phyloP scores from a whole-genome alignment of 192 early-diverging fungal species.

The Pecoramyces ruminantium region DNA sequence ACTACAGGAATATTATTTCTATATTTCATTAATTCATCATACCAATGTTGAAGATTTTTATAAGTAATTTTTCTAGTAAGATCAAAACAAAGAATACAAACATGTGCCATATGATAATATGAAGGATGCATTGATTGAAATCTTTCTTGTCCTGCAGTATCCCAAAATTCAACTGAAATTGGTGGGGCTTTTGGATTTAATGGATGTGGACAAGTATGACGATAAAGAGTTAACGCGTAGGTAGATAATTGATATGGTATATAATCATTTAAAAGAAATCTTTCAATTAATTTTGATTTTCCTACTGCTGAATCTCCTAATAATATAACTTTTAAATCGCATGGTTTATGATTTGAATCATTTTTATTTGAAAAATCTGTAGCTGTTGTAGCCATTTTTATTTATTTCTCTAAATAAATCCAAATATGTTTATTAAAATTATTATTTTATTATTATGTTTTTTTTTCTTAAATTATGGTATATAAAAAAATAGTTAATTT shows the following conservation, averaged over 20 bases:
- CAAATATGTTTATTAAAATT: background rate
- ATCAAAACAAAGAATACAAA: conserved; percentile 17
- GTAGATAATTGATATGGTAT: conserved; percentile 32
- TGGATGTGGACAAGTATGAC: conserved; percentile 17
- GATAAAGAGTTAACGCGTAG: conserved; percentile 34
- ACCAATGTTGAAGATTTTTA: conserved; percentile 42
- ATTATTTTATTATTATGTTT: background rate
- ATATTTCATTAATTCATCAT: conserved; percentile 18
- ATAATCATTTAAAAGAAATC: conserved; percentile 34
- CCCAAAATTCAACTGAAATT: conserved; percentile 5
- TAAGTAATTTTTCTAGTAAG: conserved; percentile 39
- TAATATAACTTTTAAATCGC: conserved; percentile 24
- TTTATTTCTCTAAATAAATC: too few species aligned
- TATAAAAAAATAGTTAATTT: too few species aligned
- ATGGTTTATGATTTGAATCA: background rate
- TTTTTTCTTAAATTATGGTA: background rate
- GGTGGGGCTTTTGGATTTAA: background rate
- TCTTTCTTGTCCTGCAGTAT: conserved; percentile 44
- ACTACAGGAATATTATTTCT: conserved; percentile 23
- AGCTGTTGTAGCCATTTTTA: background rate
- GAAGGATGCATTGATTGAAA: conserved; percentile 35
- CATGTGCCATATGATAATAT: conserved; percentile 31
- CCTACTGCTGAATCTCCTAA: conserved; percentile 43
- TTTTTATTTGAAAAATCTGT: background rate
- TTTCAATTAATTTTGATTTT: conserved; percentile 39